Evolutionary conservation across 2,329 filamentous ascomycete species (phyloP), one percentile per base, ranked within the genome.

Genomic region (Verticillium nonalfalfae): DNA sequence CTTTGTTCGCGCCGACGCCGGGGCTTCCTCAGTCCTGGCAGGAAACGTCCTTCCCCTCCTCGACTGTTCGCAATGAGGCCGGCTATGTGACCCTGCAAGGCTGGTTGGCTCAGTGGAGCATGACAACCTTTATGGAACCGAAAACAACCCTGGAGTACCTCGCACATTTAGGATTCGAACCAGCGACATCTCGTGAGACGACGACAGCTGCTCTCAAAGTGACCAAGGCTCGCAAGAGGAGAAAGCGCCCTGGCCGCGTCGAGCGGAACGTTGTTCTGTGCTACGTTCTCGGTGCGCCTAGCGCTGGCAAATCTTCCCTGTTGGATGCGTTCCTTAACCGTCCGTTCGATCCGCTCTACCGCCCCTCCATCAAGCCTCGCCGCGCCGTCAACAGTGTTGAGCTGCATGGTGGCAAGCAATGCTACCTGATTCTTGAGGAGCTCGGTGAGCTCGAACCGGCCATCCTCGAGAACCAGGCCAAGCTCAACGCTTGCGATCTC

Each of bases 91-190:
- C 95, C 1, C 81, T 99, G 4, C 95, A 99, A 74, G 95, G 95
- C 1, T 99, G 95, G 95, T 85, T 99, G 40, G 95, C 95, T 4
- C 95, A 99, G 70, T 99, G 95, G 95, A 97, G 93, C 73, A 99
- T 99, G 95, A 99, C 95, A 0, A 99, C 95, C 0, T 99, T 98
- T 69, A 87, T 96, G 63, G 93, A 96, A 61, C 94, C 95, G 13
- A 96, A 95, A 72, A 97, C 92, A 0, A 98, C 95, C 0, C 82
- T 99, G 4, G 93, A 96, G 68, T 99, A 99, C 73, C 86, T 99
- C 2, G 95, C 95, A 3, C 97, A 97, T 72, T 87, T 99, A 2
- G 95, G 95, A 1, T 99, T 97, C 70, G 95, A 98, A 72, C 88
- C 91, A 2, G 80, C 86, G 1, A 90, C 90, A 67, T 80, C 84